Evolutionary conservation across 345 rosid genomes (phyloP).

Genomic region (Streptanthus diversifolius): DNA sequence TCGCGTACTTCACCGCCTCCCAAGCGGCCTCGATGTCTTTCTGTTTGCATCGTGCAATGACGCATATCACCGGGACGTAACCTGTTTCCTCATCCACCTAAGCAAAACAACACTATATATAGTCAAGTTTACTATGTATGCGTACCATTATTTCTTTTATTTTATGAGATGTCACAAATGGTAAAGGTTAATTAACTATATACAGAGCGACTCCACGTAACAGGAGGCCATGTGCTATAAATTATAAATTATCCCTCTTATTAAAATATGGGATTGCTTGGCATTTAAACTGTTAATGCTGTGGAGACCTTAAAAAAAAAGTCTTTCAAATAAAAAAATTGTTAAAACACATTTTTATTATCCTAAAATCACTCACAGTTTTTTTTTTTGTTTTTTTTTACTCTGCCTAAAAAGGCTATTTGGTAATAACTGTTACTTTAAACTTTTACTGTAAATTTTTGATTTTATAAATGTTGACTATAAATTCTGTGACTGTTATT

Average conservation of each 20-base stretch:
- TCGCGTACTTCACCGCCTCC: slow-evolving; percentile 87
- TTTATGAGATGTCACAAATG: neutral
- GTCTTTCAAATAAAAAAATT: too few species aligned
- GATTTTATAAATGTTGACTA: too few species aligned
- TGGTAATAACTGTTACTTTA: too few species aligned
- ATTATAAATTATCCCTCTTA: neutral
- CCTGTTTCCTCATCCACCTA: slow-evolving; percentile 49
- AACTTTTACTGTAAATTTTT: too few species aligned
- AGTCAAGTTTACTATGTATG: neutral
- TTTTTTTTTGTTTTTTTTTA: too few species aligned
- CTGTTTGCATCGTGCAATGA: slow-evolving; percentile 65
- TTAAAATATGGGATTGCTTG: too few species aligned
- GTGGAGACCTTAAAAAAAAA: too few species aligned
- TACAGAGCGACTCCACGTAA: neutral
- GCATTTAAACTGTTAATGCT: too few species aligned
- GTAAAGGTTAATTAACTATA: neutral
- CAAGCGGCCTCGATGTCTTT: slow-evolving; percentile 62
- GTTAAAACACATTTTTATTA: too few species aligned
- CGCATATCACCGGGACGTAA: slow-evolving; percentile 82
- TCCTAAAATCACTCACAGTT: too few species aligned
- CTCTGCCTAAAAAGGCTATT: too few species aligned
- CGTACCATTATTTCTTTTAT: neutral
- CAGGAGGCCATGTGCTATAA: neutral
- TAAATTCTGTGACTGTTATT: too few species aligned
- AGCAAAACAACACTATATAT: neutral